A percentile compares a stretch with the other conserved stretches of the same genome.
Evolutionary conservation across 495 filamentous ascomycete species (phyloP).

Genomic region (Penicillium taxi): DNA sequence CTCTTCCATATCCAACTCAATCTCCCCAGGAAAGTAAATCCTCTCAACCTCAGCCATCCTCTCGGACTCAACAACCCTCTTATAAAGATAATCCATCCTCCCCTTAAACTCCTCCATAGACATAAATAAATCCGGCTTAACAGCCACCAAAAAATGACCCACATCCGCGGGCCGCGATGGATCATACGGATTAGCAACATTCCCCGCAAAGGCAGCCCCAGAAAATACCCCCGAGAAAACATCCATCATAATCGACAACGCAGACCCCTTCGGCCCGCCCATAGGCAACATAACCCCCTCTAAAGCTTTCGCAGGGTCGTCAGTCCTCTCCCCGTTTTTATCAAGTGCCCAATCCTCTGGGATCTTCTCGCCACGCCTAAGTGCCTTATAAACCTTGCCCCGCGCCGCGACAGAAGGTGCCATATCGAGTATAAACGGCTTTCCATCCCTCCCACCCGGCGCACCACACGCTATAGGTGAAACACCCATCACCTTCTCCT

Average conservation of each 20-base stretch:
- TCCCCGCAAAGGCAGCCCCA: conserved; percentile 62
- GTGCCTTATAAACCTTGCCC: conserved; percentile 70
- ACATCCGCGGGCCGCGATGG: conserved; percentile 59
- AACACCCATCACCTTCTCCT: conserved; percentile 60
- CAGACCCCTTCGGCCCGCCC: conserved; percentile 70
- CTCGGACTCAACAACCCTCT: conserved; percentile 53
- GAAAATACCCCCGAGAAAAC: conserved; percentile 71
- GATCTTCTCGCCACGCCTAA: conserved; percentile 63
- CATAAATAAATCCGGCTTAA: conserved; percentile 74
- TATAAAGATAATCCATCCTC: conserved; percentile 64
- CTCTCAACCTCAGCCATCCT: conserved; percentile 63
- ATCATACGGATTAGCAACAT: conserved; percentile 67
- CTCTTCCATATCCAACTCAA: conserved; percentile 57
- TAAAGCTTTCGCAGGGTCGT: conserved; percentile 57
- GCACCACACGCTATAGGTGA: conserved; percentile 72
- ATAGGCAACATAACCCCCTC: conserved; percentile 72
- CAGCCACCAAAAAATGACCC: conserved; percentile 66
- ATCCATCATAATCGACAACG: conserved; percentile 73
- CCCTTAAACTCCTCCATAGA: conserved; percentile 57
- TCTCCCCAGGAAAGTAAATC: conserved; percentile 74
- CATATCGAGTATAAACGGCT: conserved; percentile 70
- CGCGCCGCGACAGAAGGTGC: conserved; percentile 64
- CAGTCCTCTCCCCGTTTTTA: conserved; percentile 56
- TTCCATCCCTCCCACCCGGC: conserved; percentile 44
- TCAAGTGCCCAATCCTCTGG: conserved; percentile 69